Percentiles rank a stretch among this genome's conserved stretches.
phyloP scores from a whole-genome alignment of 2,329 filamentous ascomycete species.

The Cytospora piceicola region DNA sequence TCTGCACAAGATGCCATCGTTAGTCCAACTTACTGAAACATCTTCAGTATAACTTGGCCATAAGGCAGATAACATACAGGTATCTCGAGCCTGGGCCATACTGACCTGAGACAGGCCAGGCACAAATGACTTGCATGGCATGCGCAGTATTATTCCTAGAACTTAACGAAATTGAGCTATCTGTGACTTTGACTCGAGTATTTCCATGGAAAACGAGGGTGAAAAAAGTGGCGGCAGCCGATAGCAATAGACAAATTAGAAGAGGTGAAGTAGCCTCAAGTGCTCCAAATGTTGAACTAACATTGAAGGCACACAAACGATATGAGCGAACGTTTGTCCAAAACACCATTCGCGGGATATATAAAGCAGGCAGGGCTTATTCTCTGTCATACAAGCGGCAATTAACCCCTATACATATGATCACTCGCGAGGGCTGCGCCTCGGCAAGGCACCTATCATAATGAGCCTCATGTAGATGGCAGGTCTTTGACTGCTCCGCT shows the following conservation, averaged over 20 bases:
- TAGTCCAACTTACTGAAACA: neutral
- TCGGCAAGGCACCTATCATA: neutral
- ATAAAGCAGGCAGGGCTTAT: neutral
- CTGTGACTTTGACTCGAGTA: neutral
- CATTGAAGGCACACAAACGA: neutral
- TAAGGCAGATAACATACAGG: slow-evolving; percentile 45
- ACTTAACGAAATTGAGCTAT: neutral
- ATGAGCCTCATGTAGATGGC: neutral
- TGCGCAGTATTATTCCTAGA: neutral
- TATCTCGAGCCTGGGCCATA: slow-evolving; percentile 59
- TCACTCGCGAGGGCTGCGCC: neutral
- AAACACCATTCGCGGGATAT: neutral
- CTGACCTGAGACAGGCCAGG: slow-evolving; percentile 60
- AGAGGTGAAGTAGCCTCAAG: neutral
- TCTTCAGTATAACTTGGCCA: neutral
- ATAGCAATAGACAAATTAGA: neutral
- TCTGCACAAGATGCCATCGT: slow-evolving; percentile 39
- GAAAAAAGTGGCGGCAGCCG: neutral
- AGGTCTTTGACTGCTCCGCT: neutral
- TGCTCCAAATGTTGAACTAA: neutral
- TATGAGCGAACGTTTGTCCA: neutral
- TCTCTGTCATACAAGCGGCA: neutral
- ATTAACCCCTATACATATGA: neutral
- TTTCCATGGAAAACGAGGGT: neutral
- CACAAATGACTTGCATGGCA: slow-evolving; percentile 53